Conservation (phyloP, 768 basidiomycete genomes). For the Rhizopogon sp. region DNA sequence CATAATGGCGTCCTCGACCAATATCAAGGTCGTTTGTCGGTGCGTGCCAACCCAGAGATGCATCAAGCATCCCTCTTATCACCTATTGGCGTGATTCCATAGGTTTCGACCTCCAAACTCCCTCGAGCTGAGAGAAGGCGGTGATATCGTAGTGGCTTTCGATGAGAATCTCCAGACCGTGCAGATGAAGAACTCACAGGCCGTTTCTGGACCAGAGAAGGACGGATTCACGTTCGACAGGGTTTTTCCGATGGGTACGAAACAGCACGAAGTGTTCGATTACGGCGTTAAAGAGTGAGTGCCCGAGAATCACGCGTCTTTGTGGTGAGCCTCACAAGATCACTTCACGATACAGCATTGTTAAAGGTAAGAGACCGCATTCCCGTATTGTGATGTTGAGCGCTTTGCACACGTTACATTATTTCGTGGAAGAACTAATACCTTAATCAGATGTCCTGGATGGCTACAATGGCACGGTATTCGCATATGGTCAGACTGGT, state of each 20-base stretch:
- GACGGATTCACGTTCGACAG: constrained; percentile 98
- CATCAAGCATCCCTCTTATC: not conserved
- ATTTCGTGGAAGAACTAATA: constrained; percentile 9
- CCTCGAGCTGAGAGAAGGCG: constrained; percentile 82
- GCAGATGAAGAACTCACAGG: constrained; percentile 64
- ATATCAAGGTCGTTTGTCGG: constrained; percentile 99
- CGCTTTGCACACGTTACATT: not conserved
- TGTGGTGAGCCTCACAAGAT: constrained; percentile 13
- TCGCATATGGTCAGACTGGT: constrained; percentile 97
- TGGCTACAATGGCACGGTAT: constrained; percentile 97
- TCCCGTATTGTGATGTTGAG: not conserved
- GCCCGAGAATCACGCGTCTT: constrained; percentile 1
- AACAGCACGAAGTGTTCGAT: constrained; percentile 94
- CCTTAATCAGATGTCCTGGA: constrained; percentile 80
- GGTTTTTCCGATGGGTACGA: constrained; percentile 88
- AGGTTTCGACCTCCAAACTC: constrained; percentile 96
- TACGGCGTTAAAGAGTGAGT: constrained; percentile 96
- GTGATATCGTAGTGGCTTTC: constrained; percentile 87
- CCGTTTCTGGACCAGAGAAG: constrained; percentile 82
- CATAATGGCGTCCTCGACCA: constrained; percentile 72
- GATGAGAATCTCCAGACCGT: constrained; percentile 84
- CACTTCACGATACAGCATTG: constrained; percentile 52
- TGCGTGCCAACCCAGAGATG: constrained; percentile 35
- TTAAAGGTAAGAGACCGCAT: constrained; percentile 58
- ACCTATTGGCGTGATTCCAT: constrained; percentile 5